phyloP scores from a whole-genome alignment of 768 basidiomycete species.

The Auricularia cornea region DNA sequence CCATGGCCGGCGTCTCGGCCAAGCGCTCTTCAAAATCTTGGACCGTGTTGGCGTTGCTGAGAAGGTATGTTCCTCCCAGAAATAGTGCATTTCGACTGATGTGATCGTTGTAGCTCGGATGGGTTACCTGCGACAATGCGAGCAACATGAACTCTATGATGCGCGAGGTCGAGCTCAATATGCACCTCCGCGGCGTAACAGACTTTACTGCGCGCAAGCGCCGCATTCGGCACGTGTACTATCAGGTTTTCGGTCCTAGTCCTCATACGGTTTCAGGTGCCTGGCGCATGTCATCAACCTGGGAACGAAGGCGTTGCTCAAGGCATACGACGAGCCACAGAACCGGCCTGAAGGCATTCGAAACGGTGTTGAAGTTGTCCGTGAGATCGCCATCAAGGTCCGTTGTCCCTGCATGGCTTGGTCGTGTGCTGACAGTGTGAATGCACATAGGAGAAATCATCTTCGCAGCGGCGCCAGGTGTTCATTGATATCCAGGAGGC shows the following conservation, averaged over 20 bases:
- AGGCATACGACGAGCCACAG: conserved; percentile 16
- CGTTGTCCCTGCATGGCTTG: background rate
- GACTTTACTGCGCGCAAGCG: conserved; percentile 5
- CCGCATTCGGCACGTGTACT: conserved; percentile 9
- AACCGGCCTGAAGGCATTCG: conserved; percentile 1
- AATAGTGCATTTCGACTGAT: background rate
- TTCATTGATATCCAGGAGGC: conserved; percentile 14
- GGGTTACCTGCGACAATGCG: conserved; percentile 32
- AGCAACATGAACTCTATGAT: conserved; percentile 31
- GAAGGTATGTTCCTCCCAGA: conserved; percentile 18
- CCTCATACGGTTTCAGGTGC: conserved; percentile 14
- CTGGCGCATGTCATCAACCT: conserved; percentile 29
- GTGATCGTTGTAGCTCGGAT: conserved; percentile 20
- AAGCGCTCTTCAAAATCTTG: conserved; percentile 30
- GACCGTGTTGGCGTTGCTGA: conserved; percentile 19
- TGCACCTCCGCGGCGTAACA: conserved; percentile 3
- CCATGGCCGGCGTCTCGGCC: conserved; percentile 26
- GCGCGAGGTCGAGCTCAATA: conserved; percentile 13
- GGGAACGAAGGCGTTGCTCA: conserved; percentile 21
- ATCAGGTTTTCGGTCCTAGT: no score
- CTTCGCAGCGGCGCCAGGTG: conserved; percentile 18
- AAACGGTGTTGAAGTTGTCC: conserved; percentile 21
- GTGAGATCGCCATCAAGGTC: conserved; percentile 20
- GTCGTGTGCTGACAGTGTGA: background rate
- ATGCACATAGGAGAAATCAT: conserved; percentile 17